Evolutionary conservation across 805 yeast species (phyloP).

Genomic region (Barnettozyma wickerhamii): DNA sequence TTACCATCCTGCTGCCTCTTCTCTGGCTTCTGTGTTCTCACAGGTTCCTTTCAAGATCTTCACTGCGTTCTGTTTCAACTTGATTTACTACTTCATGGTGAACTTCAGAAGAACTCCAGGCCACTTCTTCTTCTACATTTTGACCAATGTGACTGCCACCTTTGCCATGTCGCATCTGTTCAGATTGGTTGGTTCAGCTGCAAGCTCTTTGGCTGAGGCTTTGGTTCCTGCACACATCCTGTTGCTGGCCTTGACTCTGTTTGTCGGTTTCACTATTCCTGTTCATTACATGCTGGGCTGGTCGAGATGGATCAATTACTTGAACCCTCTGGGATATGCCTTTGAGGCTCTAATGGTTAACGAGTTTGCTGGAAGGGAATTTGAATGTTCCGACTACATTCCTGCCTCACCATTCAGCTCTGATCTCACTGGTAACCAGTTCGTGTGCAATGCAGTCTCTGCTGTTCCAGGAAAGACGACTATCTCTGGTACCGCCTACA

Average conservation of each 20-base stretch:
- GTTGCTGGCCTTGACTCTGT: slow-evolving; percentile 44
- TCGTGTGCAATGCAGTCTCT: slow-evolving; percentile 55
- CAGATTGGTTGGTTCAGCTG: slow-evolving; percentile 48
- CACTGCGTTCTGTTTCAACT: slow-evolving; percentile 41
- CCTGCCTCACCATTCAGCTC: slow-evolving; percentile 31
- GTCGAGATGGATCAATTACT: slow-evolving; percentile 62
- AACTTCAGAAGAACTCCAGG: slow-evolving; percentile 50
- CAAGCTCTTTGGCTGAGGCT: slow-evolving; percentile 45
- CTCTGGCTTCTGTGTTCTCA: slow-evolving; percentile 55
- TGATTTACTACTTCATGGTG: slow-evolving; percentile 50
- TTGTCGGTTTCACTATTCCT: slow-evolving; percentile 57
- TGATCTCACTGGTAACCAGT: slow-evolving; percentile 19
- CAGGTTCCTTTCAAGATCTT: slow-evolving; percentile 50
- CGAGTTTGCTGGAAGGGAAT: slow-evolving; percentile 46
- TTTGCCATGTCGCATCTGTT: slow-evolving; percentile 55
- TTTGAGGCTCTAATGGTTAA: slow-evolving; percentile 56
- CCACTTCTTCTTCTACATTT: slow-evolving; percentile 47
- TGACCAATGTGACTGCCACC: slow-evolving; percentile 40
- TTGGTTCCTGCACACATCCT: slow-evolving; percentile 55
- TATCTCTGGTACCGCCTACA: slow-evolving; percentile 50
- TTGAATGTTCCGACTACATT: slow-evolving; percentile 42
- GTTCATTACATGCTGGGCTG: slow-evolving; percentile 54
- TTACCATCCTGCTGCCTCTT: slow-evolving; percentile 62
- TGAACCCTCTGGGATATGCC: slow-evolving; percentile 54
- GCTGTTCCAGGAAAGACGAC: slow-evolving; percentile 43